Conservation (phyloP, 768 basidiomycete genomes). For the Boletus rubropictus region DNA sequence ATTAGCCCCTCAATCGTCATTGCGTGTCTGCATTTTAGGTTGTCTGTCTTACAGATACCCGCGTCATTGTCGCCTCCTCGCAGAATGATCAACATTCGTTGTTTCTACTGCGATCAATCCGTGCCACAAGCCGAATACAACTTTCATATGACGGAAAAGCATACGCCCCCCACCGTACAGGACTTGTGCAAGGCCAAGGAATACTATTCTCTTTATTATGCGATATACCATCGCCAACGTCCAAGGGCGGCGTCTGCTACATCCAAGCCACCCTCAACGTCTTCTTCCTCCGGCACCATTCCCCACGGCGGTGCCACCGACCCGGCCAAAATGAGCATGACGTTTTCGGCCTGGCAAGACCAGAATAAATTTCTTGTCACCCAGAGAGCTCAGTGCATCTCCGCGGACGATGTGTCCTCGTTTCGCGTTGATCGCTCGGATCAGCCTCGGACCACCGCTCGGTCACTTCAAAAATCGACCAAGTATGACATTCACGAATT, state of each 20-base stretch:
- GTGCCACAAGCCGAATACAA: conserved; percentile 7
- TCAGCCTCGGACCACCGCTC: conserved; percentile 17
- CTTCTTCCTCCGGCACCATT: conserved; percentile 2
- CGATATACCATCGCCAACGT: not conserved
- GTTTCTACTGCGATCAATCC: conserved; percentile 9
- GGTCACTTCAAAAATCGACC: conserved; percentile 16
- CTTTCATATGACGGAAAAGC: conserved; percentile 10
- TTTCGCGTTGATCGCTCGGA: conserved; percentile 24
- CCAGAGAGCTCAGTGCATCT: conserved; percentile 11
- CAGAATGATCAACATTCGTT: conserved; percentile 11
- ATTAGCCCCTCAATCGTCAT: not conserved
- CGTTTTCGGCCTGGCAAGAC: conserved; percentile 21
- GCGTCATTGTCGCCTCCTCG: not conserved
- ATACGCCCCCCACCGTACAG: conserved; percentile 5
- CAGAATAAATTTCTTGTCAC: conserved; percentile 4
- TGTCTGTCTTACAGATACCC: not conserved
- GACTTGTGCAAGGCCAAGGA: conserved; percentile 8
- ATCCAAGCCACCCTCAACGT: not conserved
- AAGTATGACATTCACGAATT: conserved; percentile 21
- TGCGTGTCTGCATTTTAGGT: not conserved
- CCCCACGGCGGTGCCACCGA: not conserved
- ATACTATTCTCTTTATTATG: not conserved
- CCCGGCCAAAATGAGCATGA: conserved; percentile 6
- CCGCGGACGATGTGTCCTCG: conserved; percentile 19
- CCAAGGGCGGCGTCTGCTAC: not conserved